Conservation (phyloP, 352 stramenopile species). For the Phytophthora brassicae region DNA sequence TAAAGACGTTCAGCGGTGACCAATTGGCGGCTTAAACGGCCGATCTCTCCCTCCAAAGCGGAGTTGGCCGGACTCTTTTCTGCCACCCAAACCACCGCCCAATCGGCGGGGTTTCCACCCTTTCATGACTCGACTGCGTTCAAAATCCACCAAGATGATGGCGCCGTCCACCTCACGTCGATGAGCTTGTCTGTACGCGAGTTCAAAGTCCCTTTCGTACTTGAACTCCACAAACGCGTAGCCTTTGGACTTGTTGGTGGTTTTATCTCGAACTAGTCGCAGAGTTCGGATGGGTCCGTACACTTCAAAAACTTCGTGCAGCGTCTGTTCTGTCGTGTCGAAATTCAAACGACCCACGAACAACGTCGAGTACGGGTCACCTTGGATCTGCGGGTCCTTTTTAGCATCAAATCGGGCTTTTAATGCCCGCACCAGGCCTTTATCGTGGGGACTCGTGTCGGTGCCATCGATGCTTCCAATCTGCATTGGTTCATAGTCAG, state of each 20-base stretch:
- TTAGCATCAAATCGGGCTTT: conserved; percentile 50
- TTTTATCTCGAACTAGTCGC: conserved; percentile 68
- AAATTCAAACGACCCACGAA: conserved; percentile 73
- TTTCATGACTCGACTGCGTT: conserved; percentile 75
- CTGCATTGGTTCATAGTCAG: conserved; percentile 66
- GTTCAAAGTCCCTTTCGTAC: conserved; percentile 52
- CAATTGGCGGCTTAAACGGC: conserved; percentile 59
- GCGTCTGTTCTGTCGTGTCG: conserved; percentile 52
- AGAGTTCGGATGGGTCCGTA: conserved; percentile 54
- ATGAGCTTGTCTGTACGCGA: conserved; percentile 61
- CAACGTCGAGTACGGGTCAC: conserved; percentile 65
- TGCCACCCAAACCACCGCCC: conserved; percentile 71
- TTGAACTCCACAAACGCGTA: conserved; percentile 84
- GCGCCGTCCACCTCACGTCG: conserved; percentile 57
- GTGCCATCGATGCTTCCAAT: conserved; percentile 76
- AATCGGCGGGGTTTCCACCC: conserved; percentile 83
- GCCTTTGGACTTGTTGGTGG: conserved; percentile 62
- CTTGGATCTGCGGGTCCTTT: conserved; percentile 60
- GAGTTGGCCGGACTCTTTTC: conserved; percentile 81
- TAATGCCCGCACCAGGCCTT: conserved; percentile 56
- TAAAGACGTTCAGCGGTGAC: neutral
- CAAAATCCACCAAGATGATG: conserved; percentile 73
- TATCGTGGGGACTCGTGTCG: conserved; percentile 62
- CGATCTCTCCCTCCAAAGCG: conserved; percentile 77
- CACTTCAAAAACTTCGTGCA: conserved; percentile 42